phyloP scores from a whole-genome alignment of 805 yeast species.

The Saccharomyces mikatae region DNA sequence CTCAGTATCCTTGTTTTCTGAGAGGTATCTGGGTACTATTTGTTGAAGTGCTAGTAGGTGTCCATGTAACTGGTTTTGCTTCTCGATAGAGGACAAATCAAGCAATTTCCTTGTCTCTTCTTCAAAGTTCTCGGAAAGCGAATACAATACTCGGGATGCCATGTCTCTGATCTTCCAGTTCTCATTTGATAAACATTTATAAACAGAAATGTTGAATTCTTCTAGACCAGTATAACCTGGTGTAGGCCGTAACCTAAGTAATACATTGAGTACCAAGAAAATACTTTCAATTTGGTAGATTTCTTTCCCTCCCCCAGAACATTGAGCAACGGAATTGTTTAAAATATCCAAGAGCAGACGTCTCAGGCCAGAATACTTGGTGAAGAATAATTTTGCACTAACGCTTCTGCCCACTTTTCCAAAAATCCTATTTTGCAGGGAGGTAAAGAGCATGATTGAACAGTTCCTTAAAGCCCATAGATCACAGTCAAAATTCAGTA shows the following conservation, averaged over 20 bases:
- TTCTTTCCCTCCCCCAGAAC: conserved; percentile 7
- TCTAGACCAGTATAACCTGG: conserved; percentile 45
- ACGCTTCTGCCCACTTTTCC: conserved; percentile 43
- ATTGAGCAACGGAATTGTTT: conserved; percentile 20
- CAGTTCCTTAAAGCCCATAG: conserved; percentile 88
- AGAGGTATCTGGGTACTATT: conserved; percentile 12
- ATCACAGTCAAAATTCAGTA: conserved; percentile 53
- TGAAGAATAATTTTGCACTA: conserved; percentile 64
- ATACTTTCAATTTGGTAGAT: conserved; percentile 45
- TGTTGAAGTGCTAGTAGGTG: conserved; percentile 41
- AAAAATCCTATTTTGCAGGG: conserved; percentile 72
- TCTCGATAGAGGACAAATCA: conserved; percentile 9
- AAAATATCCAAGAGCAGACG: conserved; percentile 41
- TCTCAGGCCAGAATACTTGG: conserved; percentile 48
- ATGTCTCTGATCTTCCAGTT: conserved; percentile 84
- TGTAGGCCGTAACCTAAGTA: conserved; percentile 60
- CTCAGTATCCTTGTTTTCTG: neutral
- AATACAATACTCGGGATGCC: conserved; percentile 64
- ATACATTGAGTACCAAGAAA: conserved; percentile 67
- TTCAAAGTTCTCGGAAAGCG: conserved; percentile 35
- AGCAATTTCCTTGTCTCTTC: conserved; percentile 27
- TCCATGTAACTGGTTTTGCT: conserved; percentile 55
- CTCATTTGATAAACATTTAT: conserved; percentile 40
- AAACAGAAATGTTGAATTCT: conserved; percentile 44
- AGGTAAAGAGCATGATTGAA: conserved; percentile 85